phyloP scores from a whole-genome alignment of 495 filamentous ascomycete species.

The Trichocladium uniseriatum region DNA sequence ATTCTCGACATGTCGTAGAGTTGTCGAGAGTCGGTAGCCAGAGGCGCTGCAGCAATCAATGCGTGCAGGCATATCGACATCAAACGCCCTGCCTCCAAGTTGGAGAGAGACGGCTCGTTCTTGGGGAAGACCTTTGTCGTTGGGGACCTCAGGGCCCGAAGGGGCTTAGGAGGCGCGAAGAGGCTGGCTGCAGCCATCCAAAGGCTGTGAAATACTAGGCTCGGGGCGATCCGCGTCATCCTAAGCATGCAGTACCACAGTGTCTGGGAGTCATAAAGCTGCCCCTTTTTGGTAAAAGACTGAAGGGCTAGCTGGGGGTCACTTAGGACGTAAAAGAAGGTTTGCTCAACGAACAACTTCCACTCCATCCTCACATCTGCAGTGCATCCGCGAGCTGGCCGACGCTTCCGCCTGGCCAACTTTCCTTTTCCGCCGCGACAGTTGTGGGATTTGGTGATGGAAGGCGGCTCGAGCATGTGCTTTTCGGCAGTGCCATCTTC shows the following conservation, averaged over 20 bases:
- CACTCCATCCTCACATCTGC: slow-evolving; percentile 32
- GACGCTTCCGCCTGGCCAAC: slow-evolving; percentile 29
- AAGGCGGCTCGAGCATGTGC: slow-evolving; percentile 36
- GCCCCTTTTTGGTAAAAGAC: slow-evolving; percentile 51
- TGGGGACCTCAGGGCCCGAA: slow-evolving; percentile 37
- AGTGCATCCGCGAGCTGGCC: slow-evolving; percentile 10
- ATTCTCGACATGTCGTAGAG: slow-evolving; percentile 46
- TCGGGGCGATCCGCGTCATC: slow-evolving; percentile 41
- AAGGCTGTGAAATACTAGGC: slow-evolving; percentile 61
- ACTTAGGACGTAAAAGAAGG: slow-evolving; percentile 63
- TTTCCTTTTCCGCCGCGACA: slow-evolving; percentile 21
- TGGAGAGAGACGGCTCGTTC: slow-evolving; percentile 28
- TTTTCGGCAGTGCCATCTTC: slow-evolving; percentile 41
- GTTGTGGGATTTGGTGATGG: slow-evolving; percentile 23
- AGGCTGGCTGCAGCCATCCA: slow-evolving; percentile 63
- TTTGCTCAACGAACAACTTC: slow-evolving; percentile 61
- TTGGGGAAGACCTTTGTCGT: slow-evolving; percentile 34
- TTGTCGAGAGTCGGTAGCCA: slow-evolving; percentile 34
- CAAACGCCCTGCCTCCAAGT: slow-evolving; percentile 39
- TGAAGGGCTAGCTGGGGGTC: slow-evolving; percentile 52
- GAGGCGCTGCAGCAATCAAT: slow-evolving; percentile 41
- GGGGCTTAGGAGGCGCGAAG: slow-evolving; percentile 53
- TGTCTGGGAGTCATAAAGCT: slow-evolving; percentile 41
- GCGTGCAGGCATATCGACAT: slow-evolving; percentile 47
- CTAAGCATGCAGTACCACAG: slow-evolving; percentile 45